Evolutionary conservation across 2,329 filamentous ascomycete species (phyloP).

Genomic region (Thielaviopsis populi): DNA sequence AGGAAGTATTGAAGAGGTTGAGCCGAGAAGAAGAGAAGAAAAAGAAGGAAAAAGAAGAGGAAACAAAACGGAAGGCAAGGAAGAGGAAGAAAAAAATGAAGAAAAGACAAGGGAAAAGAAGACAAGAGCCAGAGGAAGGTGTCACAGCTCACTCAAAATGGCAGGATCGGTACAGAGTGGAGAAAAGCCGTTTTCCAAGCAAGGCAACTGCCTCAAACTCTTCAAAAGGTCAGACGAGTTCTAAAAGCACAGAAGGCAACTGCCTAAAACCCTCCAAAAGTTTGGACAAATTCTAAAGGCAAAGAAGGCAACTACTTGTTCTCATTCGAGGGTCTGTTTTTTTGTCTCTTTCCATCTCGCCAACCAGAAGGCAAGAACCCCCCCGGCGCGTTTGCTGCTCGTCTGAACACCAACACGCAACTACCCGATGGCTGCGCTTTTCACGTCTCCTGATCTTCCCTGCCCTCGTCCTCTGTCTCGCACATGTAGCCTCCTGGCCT

Average conservation of each 20-base stretch:
- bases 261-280: neutral
- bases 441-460: neutral
- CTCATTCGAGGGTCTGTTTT: neutral
- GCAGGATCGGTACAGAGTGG: constrained; percentile 1
- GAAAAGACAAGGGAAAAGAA: neutral
- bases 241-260: neutral
- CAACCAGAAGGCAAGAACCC: neutral
- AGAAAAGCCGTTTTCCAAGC: neutral
- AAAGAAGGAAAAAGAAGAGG: neutral
- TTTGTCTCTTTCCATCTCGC: neutral
- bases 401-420: neutral
- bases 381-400: neutral
- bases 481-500: neutral
- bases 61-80: neutral
- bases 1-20: neutral
- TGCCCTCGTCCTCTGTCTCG: neutral
- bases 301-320: neutral
- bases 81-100: neutral
- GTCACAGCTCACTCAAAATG: neutral
- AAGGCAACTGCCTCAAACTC: neutral
- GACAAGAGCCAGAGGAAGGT: neutral
- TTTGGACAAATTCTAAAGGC: neutral
- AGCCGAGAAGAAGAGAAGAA: neutral
- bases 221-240: neutral
- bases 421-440: neutral